Percentiles rank a stretch among this genome's conserved stretches.
These are phyloP conservation scores for Coleophoma cylindrospora DNA, from an alignment of 2,329 filamentous ascomycete species.

Conservation along the genomic window DNA sequence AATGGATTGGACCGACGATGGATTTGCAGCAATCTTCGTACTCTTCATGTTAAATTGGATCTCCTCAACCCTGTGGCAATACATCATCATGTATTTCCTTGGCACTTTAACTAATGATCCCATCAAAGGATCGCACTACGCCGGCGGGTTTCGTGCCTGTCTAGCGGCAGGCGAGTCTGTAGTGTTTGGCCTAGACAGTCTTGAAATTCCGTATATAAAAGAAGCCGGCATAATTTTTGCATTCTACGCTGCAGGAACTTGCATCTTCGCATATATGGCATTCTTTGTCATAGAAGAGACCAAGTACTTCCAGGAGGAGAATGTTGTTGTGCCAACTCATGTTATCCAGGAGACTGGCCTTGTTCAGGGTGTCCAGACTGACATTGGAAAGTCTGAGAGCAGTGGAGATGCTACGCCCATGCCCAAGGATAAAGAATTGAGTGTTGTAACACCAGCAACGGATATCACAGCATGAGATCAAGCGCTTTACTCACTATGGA, in stretches of 20 bases:
- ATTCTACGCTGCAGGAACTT: constrained; percentile 3
- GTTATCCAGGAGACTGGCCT: constrained; percentile 3
- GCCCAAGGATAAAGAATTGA: too few relatives aligned
- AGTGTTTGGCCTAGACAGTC: constrained; percentile 3
- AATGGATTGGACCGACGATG: constrained; percentile 20
- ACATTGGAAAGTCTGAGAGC: too few relatives aligned
- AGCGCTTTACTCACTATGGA: too few relatives aligned
- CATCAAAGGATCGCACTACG: constrained; percentile 5
- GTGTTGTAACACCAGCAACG: too few relatives aligned
- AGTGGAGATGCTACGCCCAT: too few relatives aligned
- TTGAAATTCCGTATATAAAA: constrained; percentile 6
- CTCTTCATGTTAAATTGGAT: constrained; percentile 20
- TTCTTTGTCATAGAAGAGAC: constrained; percentile 6
- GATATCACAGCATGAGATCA: too few relatives aligned
- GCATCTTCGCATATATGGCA: constrained; percentile 5
- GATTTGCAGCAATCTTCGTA: constrained; percentile 18
- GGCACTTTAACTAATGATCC: constrained; percentile 22
- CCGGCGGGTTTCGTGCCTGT: constrained; percentile 5
- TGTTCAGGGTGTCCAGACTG: too few relatives aligned
- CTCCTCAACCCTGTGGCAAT: constrained; percentile 22
- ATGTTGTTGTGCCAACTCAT: constrained; percentile 6
- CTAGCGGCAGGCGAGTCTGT: constrained; percentile 4
- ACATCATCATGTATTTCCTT: constrained; percentile 24
- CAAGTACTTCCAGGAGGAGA: constrained; percentile 4
- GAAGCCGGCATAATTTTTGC: constrained; percentile 7